Conservation (phyloP, 2,329 filamentous ascomycete species). For the Lecanosticta acicola region DNA sequence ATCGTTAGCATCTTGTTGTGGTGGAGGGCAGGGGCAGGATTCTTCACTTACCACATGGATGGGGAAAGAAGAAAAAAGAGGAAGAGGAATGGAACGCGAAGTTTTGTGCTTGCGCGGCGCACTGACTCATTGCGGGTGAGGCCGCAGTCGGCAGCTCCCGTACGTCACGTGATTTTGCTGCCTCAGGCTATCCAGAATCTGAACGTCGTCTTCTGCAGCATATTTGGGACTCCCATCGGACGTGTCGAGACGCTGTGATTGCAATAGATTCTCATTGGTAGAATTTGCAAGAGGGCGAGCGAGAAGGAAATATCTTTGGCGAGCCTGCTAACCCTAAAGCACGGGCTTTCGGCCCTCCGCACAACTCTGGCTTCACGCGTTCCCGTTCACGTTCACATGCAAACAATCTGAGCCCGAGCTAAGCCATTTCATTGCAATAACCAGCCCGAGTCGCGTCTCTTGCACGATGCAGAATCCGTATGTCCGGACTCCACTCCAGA, state of each 20-base stretch:
- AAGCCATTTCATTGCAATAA: background rate
- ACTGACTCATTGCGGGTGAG: too few relatives aligned
- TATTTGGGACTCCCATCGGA: too few relatives aligned
- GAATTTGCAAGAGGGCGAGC: too few relatives aligned
- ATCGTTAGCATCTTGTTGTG: background rate
- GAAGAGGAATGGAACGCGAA: background rate
- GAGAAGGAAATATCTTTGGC: too few relatives aligned
- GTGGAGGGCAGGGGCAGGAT: background rate
- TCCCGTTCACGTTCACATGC: background rate
- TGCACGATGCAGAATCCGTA: constrained; percentile 20
- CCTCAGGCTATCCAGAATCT: too few relatives aligned
- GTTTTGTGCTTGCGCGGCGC: constrained; percentile 1
- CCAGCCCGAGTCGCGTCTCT: constrained; percentile 11
- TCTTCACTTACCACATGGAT: background rate
- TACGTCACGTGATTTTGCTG: too few relatives aligned
- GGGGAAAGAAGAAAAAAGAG: constrained; percentile 1
- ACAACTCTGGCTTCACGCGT: constrained; percentile 1
- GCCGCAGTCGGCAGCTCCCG: too few relatives aligned
- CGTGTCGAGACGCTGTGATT: too few relatives aligned
- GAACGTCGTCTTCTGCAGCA: too few relatives aligned
- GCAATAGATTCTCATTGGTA: too few relatives aligned
- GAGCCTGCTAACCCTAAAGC: too few relatives aligned
- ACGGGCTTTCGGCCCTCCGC: too few relatives aligned
- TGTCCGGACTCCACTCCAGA: background rate
- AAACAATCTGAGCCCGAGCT: background rate